Evolutionary conservation across 2,329 filamentous ascomycete genomes (phyloP), one percentile per base, ranked within the genome.

Genomic region (Trichoderma guizhouense): DNA sequence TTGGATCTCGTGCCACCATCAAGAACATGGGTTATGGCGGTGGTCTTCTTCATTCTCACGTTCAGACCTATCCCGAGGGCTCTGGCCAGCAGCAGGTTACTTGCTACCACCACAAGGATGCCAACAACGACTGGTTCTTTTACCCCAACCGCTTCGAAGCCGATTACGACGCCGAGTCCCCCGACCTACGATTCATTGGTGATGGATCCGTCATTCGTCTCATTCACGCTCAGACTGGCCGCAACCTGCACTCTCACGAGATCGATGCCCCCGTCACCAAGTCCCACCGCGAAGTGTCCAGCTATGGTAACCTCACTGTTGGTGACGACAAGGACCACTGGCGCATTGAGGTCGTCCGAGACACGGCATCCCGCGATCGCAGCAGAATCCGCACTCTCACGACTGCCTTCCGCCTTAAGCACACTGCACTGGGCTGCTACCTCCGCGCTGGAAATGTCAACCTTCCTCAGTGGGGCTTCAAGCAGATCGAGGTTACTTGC

Each of bases 1-100:
- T 92, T 74, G 96, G 97, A 30, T 99, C 96, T 43, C 90, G 92
- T 72, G 93, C 92, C 9, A 99, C 96, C 0, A 86, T 99, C 76
- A 99, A 99, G 88, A 99, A 99, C 82, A 99, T 98, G 96, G 96
- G 96, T 36, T 99, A 99, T 78, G 96, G 96, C 73, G 96, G 96
- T 79, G 96, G 96, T 81, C 90, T 99, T 43, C 90, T 98, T 60
- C 95, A 98, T 84, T 98, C 95, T 55, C 96, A 98, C 86, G 89
- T 98, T 74, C 95, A 98, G 83, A 98, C 94, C 9, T 98, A 94
- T 81, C 95, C 95, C 0, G 95, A 98, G 79, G 96, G 95, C 36
- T 98, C 96, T 47, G 85, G 85, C 67, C 96, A 99, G 83, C 97
- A 99, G 83, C 96, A 99, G 82, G 91, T 99, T 74, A 99, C 96